These are phyloP conservation scores for Acanthamoeba lenticulata DNA, from an alignment of 208 protist genomes.

Conservation along the genomic window DNA sequence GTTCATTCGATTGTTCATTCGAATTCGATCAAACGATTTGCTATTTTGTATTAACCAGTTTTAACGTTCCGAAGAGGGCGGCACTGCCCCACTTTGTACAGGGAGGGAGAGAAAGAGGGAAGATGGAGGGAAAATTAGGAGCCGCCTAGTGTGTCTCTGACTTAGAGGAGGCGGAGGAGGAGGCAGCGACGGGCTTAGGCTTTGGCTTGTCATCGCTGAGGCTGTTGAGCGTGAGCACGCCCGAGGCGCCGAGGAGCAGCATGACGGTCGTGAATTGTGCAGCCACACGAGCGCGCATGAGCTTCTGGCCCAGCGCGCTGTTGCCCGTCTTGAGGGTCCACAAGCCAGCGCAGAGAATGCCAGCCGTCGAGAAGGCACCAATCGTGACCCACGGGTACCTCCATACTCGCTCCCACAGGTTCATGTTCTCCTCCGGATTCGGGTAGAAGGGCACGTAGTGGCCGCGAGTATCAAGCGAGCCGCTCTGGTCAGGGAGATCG, in stretches of 20 bases:
- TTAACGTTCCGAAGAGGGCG: no score
- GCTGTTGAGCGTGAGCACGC: neutral
- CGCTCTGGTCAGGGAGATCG: neutral
- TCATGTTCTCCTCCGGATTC: neutral
- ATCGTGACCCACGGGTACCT: neutral
- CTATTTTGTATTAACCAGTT: no score
- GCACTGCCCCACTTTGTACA: neutral
- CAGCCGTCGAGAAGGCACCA: neutral
- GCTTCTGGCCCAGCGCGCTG: slow-evolving; percentile 18
- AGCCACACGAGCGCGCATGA: neutral
- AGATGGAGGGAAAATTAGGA: neutral
- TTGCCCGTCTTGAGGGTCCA: slow-evolving; percentile 39
- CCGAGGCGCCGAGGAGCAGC: neutral
- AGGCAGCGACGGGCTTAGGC: neutral
- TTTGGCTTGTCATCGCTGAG: neutral
- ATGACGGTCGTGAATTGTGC: neutral
- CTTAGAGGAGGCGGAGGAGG: no score
- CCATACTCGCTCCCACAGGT: neutral
- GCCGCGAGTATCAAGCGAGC: neutral
- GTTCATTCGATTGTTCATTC: no score
- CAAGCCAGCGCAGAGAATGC: neutral
- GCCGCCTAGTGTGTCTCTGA: no score
- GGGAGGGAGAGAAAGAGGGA: neutral
- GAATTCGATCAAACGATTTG: no score
- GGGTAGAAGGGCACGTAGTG: slow-evolving; percentile 42